A percentile compares a stretch with the other conserved stretches of the same genome.
phyloP scores from a whole-genome alignment of 192 early-diverging fungal species.

The Gigaspora rosea region DNA sequence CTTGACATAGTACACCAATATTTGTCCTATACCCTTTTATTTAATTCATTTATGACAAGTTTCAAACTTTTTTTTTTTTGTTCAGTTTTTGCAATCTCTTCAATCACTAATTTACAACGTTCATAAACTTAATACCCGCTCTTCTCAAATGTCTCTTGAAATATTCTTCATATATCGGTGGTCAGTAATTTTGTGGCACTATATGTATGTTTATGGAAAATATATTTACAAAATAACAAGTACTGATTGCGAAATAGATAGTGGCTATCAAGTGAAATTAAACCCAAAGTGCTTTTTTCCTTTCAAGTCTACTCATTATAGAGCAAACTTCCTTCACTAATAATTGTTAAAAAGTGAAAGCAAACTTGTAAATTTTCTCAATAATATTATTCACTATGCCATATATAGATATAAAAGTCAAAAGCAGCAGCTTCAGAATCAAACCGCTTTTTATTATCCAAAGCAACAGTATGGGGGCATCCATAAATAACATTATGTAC shows the following conservation, averaged over 20 bases:
- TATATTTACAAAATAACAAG: not conserved
- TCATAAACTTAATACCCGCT: too few relatives aligned
- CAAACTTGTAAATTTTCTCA: slow-evolving; percentile 17
- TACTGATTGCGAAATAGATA: not conserved
- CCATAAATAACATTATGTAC: too few relatives aligned
- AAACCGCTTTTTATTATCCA: not conserved
- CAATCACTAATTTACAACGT: too few relatives aligned
- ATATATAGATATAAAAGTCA: slow-evolving; percentile 5
- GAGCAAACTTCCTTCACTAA: not conserved
- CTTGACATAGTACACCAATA: too few relatives aligned
- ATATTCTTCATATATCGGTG: slow-evolving; percentile 13
- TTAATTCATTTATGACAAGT: slow-evolving; percentile 6
- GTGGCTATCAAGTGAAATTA: slow-evolving; percentile 12
- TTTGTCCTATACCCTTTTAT: too few relatives aligned
- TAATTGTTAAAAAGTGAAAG: not conserved
- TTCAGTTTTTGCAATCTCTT: not conserved
- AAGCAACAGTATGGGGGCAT: not conserved
- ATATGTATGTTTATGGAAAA: slow-evolving; percentile 16
- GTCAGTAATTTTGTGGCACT: slow-evolving; percentile 9
- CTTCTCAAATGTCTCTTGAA: slow-evolving; percentile 27
- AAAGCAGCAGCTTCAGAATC: not conserved
- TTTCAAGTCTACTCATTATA: slow-evolving; percentile 9
- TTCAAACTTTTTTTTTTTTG: not conserved
- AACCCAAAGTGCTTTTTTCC: not conserved
- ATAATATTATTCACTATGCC: not conserved